A percentile compares a stretch with the other conserved stretches of the same genome.
Conservation (phyloP, 2,329 filamentous ascomycete species). For the Madurella mycetomatis region DNA sequence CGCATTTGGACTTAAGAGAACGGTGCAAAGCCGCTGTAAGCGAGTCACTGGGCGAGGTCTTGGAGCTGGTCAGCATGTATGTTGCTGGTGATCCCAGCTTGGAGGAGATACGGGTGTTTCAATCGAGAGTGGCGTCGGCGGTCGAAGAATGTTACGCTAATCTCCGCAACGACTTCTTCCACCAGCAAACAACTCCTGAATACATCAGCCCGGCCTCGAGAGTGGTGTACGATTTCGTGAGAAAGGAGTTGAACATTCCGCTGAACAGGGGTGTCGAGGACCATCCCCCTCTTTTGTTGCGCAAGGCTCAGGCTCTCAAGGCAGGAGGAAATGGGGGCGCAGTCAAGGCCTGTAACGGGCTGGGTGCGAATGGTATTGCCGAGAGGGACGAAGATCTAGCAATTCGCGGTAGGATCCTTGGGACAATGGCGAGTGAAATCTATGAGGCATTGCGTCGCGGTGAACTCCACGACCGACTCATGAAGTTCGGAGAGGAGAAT, state of each 20-base stretch:
- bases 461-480: conserved; percentile 67
- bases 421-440: conserved; percentile 62
- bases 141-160: conserved; percentile 6
- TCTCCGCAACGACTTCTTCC: conserved; percentile 2
- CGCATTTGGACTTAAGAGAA: conserved; percentile 21
- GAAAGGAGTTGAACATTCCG: conserved; percentile 25
- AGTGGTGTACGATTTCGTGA: conserved; percentile 26
- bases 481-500: conserved; percentile 61
- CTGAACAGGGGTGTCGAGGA: conserved; percentile 26
- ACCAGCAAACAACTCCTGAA: conserved; percentile 3
- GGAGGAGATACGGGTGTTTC: conserved; percentile 11
- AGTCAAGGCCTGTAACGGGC: not conserved
- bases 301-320: not conserved
- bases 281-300: conserved; percentile 24
- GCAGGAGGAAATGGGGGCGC: not conserved
- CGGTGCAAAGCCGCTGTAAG: conserved; percentile 15
- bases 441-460: conserved; percentile 64
- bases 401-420: conserved; percentile 51
- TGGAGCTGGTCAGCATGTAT: not conserved
- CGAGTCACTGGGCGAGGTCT: conserved; percentile 17
- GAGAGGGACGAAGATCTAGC: conserved; percentile 48
- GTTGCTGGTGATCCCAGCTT: not conserved
- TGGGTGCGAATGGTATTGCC: not conserved
- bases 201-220: conserved; percentile 22
- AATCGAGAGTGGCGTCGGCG: not conserved